phyloP scores from a whole-genome alignment of 164 flowering plant species.

The Akebia trifoliata region DNA sequence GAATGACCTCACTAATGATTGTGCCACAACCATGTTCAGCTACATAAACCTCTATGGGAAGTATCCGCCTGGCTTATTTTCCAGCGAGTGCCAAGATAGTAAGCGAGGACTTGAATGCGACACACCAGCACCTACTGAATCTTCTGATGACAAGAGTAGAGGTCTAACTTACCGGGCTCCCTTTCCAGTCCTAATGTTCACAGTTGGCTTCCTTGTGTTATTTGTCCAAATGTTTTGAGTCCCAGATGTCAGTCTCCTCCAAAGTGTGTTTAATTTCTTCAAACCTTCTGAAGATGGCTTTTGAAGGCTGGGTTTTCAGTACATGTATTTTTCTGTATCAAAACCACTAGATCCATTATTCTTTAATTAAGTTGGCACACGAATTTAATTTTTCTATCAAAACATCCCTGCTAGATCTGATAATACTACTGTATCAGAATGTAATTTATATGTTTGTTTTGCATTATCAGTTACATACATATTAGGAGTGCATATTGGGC shows the following conservation, averaged over 20 bases:
- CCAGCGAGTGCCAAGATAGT: conserved; percentile 5
- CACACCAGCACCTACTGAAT: conserved; percentile 7
- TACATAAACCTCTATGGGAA: no score
- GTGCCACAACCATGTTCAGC: no score
- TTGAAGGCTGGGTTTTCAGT: background rate
- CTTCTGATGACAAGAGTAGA: background rate
- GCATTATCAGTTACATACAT: no score
- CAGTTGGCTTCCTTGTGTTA: background rate
- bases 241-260: background rate
- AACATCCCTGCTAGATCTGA: background rate
- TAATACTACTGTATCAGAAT: no score
- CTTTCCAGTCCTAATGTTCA: background rate
- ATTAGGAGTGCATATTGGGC: no score
- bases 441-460: no score
- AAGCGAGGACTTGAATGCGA: conserved; percentile 20
- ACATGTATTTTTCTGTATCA: background rate
- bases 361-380: background rate
- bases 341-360: background rate
- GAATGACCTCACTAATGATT: conserved; percentile 4
- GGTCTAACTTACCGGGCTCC: background rate
- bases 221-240: background rate
- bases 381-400: conserved; percentile 1
- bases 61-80: conserved; percentile 10
- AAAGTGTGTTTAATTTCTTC: background rate
- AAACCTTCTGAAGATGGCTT: no score